Base-by-base conservation (phyloP, 202 grass and related monocot species). In the Saccharum hybrid region DNA sequence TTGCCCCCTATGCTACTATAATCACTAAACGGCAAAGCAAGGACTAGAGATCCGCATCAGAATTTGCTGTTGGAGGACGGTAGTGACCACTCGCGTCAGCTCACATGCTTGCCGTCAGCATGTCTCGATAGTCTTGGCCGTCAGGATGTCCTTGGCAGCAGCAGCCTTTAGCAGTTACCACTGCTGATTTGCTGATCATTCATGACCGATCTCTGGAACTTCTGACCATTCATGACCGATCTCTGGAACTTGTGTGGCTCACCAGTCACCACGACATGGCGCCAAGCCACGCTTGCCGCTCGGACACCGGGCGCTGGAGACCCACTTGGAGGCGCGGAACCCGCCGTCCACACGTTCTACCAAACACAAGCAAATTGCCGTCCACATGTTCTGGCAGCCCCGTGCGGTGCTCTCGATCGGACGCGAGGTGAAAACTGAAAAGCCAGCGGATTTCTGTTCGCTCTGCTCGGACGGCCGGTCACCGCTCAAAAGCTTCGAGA, bases 301-400 rank as follows among this genome's bases (percentile, higher is more conserved):
- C 56, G 74, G 37, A 43, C 57, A 23, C 75, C 59, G 63, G 7
- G 57, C n/a, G 14, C 59, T 16, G 34, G 33, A 8, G 18, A 59
- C 16, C 34, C 22, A 7, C 39, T 18, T 49, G 61, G 62, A 18
- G 9, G 16, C 15, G 41, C 12, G 7, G 3, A 30, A 11, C 13
- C 57, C 28, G 3, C 3, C 42, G 1, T 46, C 76, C 76, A 51
- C 76, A 51, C 4, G 42, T 48, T 12, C 28, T 37, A 79, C 76
- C 76, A 37, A 79, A 79, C 62, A 31, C 76, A 6, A 12, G 26
- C 61, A 49, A 63, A 16, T 77, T 49, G 76, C 61, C 26, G 26
- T 26, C 26, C 26, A 28, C 28, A 28, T 28, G 13, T 48, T 48
- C 13, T 13, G 11, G 10, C 10, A 43, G 40, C 39, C 28, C 28